Evolutionary conservation across 2,329 filamentous ascomycete genomes (phyloP).

Genomic region (Arachnopeziza araneosa): DNA sequence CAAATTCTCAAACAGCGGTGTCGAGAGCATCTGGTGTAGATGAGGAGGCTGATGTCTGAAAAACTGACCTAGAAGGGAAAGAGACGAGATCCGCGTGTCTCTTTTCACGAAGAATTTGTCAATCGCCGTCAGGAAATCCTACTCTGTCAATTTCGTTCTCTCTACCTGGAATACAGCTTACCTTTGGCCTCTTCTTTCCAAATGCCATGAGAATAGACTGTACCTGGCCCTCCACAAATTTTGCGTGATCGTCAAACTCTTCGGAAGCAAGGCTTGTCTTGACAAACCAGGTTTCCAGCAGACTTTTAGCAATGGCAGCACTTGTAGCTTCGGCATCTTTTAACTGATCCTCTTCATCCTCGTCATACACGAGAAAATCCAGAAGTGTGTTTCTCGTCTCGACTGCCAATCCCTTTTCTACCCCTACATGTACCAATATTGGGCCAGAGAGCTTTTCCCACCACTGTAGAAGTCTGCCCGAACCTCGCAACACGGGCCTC

Average conservation of each 20-base stretch:
- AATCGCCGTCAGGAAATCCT: constrained; percentile 62
- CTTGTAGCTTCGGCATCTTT: constrained; percentile 39
- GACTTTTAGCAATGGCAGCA: constrained; percentile 49
- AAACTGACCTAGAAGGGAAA: constrained; percentile 66
- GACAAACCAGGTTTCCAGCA: constrained; percentile 53
- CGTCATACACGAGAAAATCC: constrained; percentile 58
- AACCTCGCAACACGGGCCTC: constrained; percentile 56
- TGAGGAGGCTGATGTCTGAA: constrained; percentile 74
- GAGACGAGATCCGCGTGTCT: constrained; percentile 55
- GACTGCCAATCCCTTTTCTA: constrained; percentile 57
- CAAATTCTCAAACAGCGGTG: constrained; percentile 64
- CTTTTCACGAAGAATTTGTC: constrained; percentile 61
- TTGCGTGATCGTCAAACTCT: constrained; percentile 38
- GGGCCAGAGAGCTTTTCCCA: constrained; percentile 59
- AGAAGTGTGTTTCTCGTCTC: constrained; percentile 62
- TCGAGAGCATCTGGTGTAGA: constrained; percentile 65
- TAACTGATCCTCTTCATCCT: constrained; percentile 42
- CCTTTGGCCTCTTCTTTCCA: constrained; percentile 65
- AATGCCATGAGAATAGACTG: constrained; percentile 37
- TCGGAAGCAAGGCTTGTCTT: constrained; percentile 35
- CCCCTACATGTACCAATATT: constrained; percentile 49
- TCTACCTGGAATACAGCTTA: constrained; percentile 22
- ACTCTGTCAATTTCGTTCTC: constrained; percentile 17
- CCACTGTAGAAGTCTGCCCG: constrained; percentile 63
- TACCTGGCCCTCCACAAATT: constrained; percentile 39